Base-by-base conservation (phyloP, 176 grass and related monocot species). In the Oropetium thomaeum region DNA sequence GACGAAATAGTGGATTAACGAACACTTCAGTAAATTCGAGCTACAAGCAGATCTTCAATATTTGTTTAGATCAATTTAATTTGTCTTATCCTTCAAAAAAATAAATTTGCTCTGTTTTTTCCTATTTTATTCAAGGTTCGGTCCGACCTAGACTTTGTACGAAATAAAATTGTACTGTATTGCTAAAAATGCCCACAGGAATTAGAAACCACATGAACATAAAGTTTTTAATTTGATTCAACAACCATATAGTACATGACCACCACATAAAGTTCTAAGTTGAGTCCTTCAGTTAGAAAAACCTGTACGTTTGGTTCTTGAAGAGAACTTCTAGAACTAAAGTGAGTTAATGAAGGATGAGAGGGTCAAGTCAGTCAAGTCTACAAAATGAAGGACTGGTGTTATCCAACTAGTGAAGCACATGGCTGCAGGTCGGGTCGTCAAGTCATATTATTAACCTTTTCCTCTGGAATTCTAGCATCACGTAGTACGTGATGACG, bases 361-460 rank as follows among this genome's bases (percentile, higher is more conserved):
- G 13, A 16, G 26, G 53, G 55, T 59, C 55, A 59, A 59, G 55
- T 30, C 26, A 59, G 57, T 60, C 31, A 65, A 65, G 74, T 77
- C 73, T 77, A 64, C 0, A 19, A 29, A 58, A 30, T 64, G 8
- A 10, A 47, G 8, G 14, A 49, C 35, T 17, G 59, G 14, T 10
- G 30, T 48, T 51, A 15, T 31, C 16, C 45, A 45, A 5, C 20
- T 7, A 82, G 71, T 82, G 35, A 58, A 26, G 69, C 44, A 44
- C 60, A 74, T 41, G 59, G 7, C n/a, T n/a, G n/a, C 5, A 11
- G 8, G 11, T n/a, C 19, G n/a, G n/a, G n/a, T 26, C 14, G 35
- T 51, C 32, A 64, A 51, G 26, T 65, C 70, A 26, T 64, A 30
- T 82, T 55, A 12, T 67, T 22, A 12, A n/a, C 45, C 45, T 78